A percentile compares a stretch with the other conserved stretches of the same genome.
Evolutionary conservation across 495 filamentous ascomycete genomes (phyloP).

Genomic region (Aspergillus sclerotiicarbonarius): DNA sequence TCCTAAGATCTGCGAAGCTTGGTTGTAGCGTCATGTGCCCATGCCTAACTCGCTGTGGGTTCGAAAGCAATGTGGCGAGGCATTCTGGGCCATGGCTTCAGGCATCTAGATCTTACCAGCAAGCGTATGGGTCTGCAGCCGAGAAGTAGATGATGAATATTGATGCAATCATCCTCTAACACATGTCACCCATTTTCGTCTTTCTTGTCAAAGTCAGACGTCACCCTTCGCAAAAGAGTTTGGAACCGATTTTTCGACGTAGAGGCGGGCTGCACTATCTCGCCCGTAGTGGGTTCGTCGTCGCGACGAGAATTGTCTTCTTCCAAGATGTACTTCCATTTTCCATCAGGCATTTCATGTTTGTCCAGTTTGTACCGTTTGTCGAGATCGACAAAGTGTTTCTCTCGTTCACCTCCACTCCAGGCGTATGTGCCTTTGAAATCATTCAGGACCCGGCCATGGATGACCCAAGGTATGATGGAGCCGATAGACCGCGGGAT

Average conservation of each 20-base stretch:
- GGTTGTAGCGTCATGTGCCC: too few species aligned
- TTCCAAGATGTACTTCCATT: slow-evolving; percentile 4
- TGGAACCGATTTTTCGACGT: not conserved
- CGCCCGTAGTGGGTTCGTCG: not conserved
- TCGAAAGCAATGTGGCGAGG: too few species aligned
- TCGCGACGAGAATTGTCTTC: slow-evolving; percentile 1
- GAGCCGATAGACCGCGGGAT: slow-evolving; percentile 9
- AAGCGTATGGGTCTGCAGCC: too few species aligned
- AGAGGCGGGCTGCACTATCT: not conserved
- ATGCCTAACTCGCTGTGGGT: too few species aligned
- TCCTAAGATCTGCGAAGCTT: too few species aligned
- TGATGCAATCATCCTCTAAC: not conserved
- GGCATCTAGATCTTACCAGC: too few species aligned
- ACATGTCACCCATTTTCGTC: not conserved
- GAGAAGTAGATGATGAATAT: not conserved
- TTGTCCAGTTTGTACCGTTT: slow-evolving; percentile 5
- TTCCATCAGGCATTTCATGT: not conserved
- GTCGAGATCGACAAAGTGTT: slow-evolving; percentile 2
- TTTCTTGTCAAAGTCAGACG: not conserved
- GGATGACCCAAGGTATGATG: slow-evolving; percentile 7
- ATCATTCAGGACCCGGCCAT: slow-evolving; percentile 5
- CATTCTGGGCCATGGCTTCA: too few species aligned
- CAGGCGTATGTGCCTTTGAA: slow-evolving; percentile 6
- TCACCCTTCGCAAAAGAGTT: not conserved
- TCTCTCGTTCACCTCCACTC: slow-evolving; percentile 3